These are phyloP conservation scores for Fusarium austroafricanum DNA, from an alignment of 2,329 filamentous ascomycete genomes.

Conservation along the genomic window DNA sequence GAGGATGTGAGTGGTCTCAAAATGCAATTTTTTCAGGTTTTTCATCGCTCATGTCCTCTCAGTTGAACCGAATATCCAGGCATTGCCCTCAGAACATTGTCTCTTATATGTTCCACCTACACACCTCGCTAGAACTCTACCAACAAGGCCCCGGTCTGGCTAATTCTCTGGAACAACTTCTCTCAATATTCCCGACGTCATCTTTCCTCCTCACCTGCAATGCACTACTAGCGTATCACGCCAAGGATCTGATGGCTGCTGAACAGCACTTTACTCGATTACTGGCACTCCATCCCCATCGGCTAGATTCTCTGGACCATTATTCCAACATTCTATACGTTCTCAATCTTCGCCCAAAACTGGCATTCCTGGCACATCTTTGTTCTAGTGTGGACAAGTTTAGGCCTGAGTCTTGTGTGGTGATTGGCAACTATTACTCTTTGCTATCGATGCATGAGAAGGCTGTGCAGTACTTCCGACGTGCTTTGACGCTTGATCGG, in stretches of 20 bases:
- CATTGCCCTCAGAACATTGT: constrained; percentile 90
- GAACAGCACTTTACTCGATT: constrained; percentile 80
- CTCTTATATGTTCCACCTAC: constrained; percentile 92
- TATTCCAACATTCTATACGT: constrained; percentile 99
- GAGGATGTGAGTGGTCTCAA: constrained; percentile 75
- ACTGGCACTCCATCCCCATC: constrained; percentile 77
- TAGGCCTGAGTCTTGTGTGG: constrained; percentile 94
- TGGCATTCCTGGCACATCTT: constrained; percentile 91
- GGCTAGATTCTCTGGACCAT: constrained; percentile 91
- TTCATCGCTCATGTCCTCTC: constrained; percentile 25
- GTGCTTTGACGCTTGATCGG: constrained; percentile 89
- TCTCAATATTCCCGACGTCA: constrained; percentile 86
- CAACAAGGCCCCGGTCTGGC: constrained; percentile 83
- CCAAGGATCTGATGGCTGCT: constrained; percentile 79
- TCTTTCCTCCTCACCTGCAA: constrained; percentile 92
- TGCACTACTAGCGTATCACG: constrained; percentile 89
- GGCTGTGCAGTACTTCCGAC: constrained; percentile 96
- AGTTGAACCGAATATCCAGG: constrained; percentile 78
- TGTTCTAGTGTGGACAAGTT: constrained; percentile 95
- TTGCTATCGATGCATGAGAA: constrained; percentile 96
- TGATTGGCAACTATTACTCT: constrained; percentile 97
- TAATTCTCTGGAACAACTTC: constrained; percentile 79
- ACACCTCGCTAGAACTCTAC: constrained; percentile 91
- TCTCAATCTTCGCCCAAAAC: constrained; percentile 84
- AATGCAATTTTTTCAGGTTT: constrained; percentile 21